phyloP scores from a whole-genome alignment of 305 asterid genomes.

The Fraxinus sp. region DNA sequence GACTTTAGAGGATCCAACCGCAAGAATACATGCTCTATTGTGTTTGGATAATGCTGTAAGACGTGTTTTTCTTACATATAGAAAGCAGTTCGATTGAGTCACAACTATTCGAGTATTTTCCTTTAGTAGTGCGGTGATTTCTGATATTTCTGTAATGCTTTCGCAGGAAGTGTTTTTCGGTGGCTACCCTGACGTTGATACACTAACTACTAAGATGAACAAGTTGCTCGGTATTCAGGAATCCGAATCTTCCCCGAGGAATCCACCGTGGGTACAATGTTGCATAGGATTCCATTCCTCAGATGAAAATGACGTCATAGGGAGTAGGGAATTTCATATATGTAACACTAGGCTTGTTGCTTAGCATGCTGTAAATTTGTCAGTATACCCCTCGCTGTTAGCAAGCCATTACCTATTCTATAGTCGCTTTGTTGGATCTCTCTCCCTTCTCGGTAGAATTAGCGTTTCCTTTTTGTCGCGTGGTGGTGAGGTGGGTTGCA shows the following conservation, averaged over 20 bases:
- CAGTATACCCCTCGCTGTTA: not conserved
- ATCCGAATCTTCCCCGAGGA: not conserved
- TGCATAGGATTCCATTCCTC: slow-evolving; percentile 19
- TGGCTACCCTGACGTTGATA: not conserved
- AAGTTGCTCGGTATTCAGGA: slow-evolving; percentile 11
- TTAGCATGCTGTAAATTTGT: not conserved
- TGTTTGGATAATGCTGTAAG: slow-evolving; percentile 18
- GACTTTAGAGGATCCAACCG: slow-evolving; percentile 25
- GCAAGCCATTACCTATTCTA: not conserved
- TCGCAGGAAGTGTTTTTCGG: slow-evolving; percentile 9
- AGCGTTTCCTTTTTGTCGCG: not conserved
- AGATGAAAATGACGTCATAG: not conserved
- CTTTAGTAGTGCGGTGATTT: not conserved
- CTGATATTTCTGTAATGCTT: not conserved
- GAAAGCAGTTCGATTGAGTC: not conserved
- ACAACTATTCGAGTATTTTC: not conserved
- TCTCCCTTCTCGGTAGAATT: not conserved
- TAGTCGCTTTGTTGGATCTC: not conserved
- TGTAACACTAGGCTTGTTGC: slow-evolving; percentile 11
- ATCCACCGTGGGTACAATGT: slow-evolving; percentile 23
- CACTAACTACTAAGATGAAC: not conserved
- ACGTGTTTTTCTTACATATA: not conserved
- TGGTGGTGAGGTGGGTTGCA: not conserved
- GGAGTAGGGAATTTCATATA: not conserved
- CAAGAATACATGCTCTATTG: slow-evolving; percentile 19